Conservation (phyloP, 805 yeast genomes). For the Metschnikowia peoriensis region DNA sequence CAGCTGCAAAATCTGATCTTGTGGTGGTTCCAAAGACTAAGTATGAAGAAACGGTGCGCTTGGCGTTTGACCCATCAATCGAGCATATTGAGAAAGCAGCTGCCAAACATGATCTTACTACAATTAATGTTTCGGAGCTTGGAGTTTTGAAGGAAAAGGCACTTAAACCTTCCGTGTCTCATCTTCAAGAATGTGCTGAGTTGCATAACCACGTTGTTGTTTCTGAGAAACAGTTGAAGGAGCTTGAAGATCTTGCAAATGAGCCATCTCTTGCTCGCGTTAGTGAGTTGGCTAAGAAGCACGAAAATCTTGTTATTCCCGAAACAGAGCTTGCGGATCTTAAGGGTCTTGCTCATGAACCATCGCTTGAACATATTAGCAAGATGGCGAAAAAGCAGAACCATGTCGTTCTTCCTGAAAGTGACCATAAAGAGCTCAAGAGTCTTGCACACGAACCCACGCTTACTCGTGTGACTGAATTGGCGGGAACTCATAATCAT, state of each 20-base stretch:
- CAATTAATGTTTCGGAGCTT: constrained; percentile 8
- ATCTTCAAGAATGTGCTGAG: constrained; percentile 12
- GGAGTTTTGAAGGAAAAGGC: constrained; percentile 8
- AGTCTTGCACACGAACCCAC: constrained; percentile 19
- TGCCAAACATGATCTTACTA: constrained; percentile 5
- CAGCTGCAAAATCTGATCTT: constrained; percentile 15
- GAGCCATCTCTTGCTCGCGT: constrained; percentile 7
- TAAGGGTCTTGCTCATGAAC: constrained; percentile 2
- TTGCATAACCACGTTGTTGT: constrained; percentile 11
- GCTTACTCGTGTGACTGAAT: constrained; percentile 14
- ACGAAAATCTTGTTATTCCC: neutral
- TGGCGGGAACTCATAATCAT: constrained; percentile 11
- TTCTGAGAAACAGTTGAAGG: constrained; percentile 6
- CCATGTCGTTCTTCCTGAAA: constrained; percentile 9
- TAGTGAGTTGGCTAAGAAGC: constrained; percentile 1
- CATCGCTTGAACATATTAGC: constrained; percentile 11
- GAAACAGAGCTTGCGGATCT: constrained; percentile 1
- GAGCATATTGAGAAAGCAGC: constrained; percentile 11
- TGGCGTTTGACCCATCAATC: constrained; percentile 16
- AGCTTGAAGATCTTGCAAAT: constrained; percentile 2
- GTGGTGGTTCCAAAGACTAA: constrained; percentile 7
- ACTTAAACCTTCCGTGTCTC: constrained; percentile 12
- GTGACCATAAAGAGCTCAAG: constrained; percentile 1
- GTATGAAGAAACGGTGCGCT: constrained; percentile 6
- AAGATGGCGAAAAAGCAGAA: constrained; percentile 1